A percentile compares a stretch with the other conserved stretches of the same genome.
Evolutionary conservation across 2,329 filamentous ascomycete genomes (phyloP).

Genomic region (Erysiphe pulchra): DNA sequence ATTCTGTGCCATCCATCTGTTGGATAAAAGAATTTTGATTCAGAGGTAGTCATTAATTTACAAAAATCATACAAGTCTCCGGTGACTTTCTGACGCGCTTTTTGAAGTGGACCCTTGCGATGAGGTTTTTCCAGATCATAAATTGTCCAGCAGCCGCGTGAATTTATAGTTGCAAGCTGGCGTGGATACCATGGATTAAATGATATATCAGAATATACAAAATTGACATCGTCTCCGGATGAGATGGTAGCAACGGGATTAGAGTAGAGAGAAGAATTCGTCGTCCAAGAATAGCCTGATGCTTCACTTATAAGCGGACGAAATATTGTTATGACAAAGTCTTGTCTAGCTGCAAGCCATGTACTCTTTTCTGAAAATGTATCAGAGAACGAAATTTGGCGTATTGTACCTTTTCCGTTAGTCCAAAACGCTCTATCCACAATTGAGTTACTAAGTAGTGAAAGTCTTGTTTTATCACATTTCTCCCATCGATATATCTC

Average conservation of each 20-base stretch:
- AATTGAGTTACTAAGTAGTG: slow-evolving; percentile 4
- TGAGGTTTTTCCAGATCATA: slow-evolving; percentile 23
- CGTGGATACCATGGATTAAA: slow-evolving; percentile 36
- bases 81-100: slow-evolving; percentile 5
- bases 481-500: slow-evolving; percentile 11
- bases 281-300: slow-evolving; percentile 2
- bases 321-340: slow-evolving; percentile 18
- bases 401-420: slow-evolving; percentile 18
- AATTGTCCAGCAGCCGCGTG: slow-evolving; percentile 37
- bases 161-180: slow-evolving; percentile 40
- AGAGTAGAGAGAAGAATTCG: slow-evolving; percentile 25
- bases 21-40: slow-evolving; percentile 1
- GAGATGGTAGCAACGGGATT: slow-evolving; percentile 29
- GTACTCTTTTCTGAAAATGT: slow-evolving; percentile 13
- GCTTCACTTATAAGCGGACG: slow-evolving; percentile 11
- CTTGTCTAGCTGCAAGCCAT: slow-evolving; percentile 22
- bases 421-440: slow-evolving; percentile 11
- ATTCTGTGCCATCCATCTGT: slow-evolving; percentile 22
- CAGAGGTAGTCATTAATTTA: slow-evolving; percentile 1
- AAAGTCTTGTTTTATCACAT: slow-evolving; percentile 5
- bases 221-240: slow-evolving; percentile 24
- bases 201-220: slow-evolving; percentile 31
- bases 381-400: slow-evolving; percentile 21
- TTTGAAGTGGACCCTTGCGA: slow-evolving; percentile 1
- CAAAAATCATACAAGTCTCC: slow-evolving; percentile 9